Percentiles rank a stretch among this genome's conserved stretches.
Evolutionary conservation across 2,329 filamentous ascomycete species (phyloP).

Genomic region (Verticillium albo-atrum): DNA sequence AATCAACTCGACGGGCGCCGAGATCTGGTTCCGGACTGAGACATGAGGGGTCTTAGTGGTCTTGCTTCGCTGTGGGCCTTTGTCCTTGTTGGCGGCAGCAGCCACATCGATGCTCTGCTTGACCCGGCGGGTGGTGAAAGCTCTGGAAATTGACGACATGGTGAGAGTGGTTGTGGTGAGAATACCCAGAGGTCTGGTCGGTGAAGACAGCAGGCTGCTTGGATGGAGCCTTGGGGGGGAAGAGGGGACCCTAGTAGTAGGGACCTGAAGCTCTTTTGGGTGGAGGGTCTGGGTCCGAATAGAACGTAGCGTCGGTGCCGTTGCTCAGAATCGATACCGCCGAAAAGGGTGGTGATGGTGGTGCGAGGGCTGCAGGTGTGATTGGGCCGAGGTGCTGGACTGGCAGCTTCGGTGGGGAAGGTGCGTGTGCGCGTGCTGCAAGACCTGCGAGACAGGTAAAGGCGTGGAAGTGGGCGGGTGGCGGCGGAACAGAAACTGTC

Average conservation of each 20-base stretch:
- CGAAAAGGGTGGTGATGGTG: not conserved
- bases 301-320: not conserved
- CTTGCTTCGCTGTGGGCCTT: slow-evolving; percentile 42
- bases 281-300: slow-evolving; percentile 2
- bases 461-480: not conserved
- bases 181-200: not conserved
- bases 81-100: slow-evolving; percentile 29
- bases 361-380: slow-evolving; percentile 4
- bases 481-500: not conserved
- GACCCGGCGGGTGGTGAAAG: slow-evolving; percentile 65
- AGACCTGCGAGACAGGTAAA: not conserved
- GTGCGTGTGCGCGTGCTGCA: slow-evolving; percentile 8
- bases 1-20: slow-evolving; percentile 77
- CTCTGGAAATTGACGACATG: slow-evolving; percentile 62
- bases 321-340: not conserved
- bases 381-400: slow-evolving; percentile 4
- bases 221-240: not conserved
- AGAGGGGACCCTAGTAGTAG: not conserved
- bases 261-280: not conserved
- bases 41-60: slow-evolving; percentile 39
- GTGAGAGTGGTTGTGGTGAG: slow-evolving; percentile 12
- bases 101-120: slow-evolving; percentile 50
- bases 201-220: not conserved
- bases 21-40: slow-evolving; percentile 70
- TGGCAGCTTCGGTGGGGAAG: not conserved